Conservation (phyloP, 164 flowering plant genomes). For the Paratinospora sagittata region DNA sequence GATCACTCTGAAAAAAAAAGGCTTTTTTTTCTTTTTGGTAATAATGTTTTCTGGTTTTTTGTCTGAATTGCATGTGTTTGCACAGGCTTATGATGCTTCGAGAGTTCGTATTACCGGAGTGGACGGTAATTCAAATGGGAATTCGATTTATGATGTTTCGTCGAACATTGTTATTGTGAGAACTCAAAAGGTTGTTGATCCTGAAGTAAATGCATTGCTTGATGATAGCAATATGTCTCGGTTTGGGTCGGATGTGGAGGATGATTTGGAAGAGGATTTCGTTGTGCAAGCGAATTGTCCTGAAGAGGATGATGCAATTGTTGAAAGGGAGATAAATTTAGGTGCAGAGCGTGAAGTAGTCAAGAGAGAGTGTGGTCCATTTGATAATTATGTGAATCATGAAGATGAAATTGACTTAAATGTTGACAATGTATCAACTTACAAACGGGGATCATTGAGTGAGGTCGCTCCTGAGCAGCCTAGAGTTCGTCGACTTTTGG, state of each 20-base stretch:
- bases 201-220: conserved; percentile 71
- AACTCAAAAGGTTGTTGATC: conserved; percentile 73
- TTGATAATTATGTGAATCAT: not conserved
- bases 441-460: not conserved
- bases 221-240: conserved; percentile 57
- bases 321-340: conserved; percentile 21
- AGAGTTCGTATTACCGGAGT: too few relatives aligned
- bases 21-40: too few relatives aligned
- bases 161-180: too few relatives aligned
- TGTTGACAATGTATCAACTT: conserved; percentile 3
- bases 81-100: too few relatives aligned
- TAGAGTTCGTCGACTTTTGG: conserved; percentile 50
- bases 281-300: conserved; percentile 59
- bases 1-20: too few relatives aligned
- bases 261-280: conserved; percentile 95
- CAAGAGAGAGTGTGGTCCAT: conserved; percentile 2
- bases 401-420: conserved; percentile 6
- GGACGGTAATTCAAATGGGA: too few relatives aligned
- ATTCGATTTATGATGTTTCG: too few relatives aligned
- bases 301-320: conserved; percentile 31
- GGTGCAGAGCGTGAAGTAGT: conserved; percentile 13
- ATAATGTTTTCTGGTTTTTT: too few relatives aligned
- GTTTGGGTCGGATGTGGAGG: conserved; percentile 86
- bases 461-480: conserved; percentile 34
- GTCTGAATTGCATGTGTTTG: too few relatives aligned